Evolutionary conservation across 495 filamentous ascomycete genomes (phyloP).

Genomic region (Tuber magnatum): DNA sequence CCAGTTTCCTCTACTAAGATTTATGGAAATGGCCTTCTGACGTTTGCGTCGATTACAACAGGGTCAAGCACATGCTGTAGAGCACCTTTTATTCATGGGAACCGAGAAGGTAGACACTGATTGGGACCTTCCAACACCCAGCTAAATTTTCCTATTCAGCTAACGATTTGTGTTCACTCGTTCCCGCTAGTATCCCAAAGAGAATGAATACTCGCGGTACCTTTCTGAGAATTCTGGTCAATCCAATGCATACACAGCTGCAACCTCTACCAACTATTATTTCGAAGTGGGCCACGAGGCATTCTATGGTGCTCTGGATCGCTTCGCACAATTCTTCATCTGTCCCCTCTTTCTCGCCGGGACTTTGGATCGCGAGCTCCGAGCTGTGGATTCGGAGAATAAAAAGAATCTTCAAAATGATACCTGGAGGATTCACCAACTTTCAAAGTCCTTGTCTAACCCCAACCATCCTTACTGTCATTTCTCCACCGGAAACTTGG

Average conservation of each 20-base stretch:
- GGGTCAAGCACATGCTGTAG: slow-evolving; percentile 39
- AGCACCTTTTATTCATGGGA: slow-evolving; percentile 92
- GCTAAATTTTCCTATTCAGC: slow-evolving; percentile 3
- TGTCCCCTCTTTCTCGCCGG: slow-evolving; percentile 81
- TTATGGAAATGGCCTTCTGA: slow-evolving; percentile 17
- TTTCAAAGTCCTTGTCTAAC: slow-evolving; percentile 86
- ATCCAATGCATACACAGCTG: slow-evolving; percentile 90
- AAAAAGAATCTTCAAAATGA: slow-evolving; percentile 99
- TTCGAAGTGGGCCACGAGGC: slow-evolving; percentile 83
- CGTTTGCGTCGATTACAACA: slow-evolving; percentile 15
- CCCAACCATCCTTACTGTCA: slow-evolving; percentile 87
- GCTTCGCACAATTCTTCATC: slow-evolving; percentile 97
- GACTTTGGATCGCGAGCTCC: slow-evolving; percentile 84
- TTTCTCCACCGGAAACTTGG: slow-evolving; percentile 89
- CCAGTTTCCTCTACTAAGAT: background rate
- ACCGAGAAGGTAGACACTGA: slow-evolving; percentile 69
- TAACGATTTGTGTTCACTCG: slow-evolving; percentile 4
- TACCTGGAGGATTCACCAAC: slow-evolving; percentile 82
- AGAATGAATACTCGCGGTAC: slow-evolving; percentile 95
- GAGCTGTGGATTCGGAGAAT: slow-evolving; percentile 94
- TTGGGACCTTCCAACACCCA: background rate
- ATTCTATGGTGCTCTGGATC: slow-evolving; percentile 81
- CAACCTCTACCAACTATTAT: slow-evolving; percentile 95
- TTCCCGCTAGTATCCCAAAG: slow-evolving; percentile 65
- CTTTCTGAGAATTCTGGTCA: slow-evolving; percentile 79